Evolutionary conservation across 2,329 filamentous ascomycete species (phyloP).

Genomic region (Ambrosiella xylebori): DNA sequence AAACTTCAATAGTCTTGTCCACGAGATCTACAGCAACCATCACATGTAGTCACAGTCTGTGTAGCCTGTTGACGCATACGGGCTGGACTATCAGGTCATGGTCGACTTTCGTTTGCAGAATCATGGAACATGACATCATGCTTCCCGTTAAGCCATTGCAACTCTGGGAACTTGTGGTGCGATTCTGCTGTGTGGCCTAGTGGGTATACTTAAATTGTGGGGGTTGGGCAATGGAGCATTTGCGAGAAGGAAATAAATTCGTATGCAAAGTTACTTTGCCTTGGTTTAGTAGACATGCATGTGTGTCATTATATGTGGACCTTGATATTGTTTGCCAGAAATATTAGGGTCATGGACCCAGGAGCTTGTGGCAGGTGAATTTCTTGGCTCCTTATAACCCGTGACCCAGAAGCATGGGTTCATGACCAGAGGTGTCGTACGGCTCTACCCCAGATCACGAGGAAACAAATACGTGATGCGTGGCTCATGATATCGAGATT

Average conservation of each 20-base stretch:
- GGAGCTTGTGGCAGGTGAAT: not conserved
- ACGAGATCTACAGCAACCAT: too few relatives aligned
- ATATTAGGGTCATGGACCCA: not conserved
- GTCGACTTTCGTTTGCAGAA: not conserved
- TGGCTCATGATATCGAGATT: too few relatives aligned
- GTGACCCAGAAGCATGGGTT: not conserved
- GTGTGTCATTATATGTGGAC: not conserved
- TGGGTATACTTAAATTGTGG: too few relatives aligned
- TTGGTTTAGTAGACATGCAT: not conserved
- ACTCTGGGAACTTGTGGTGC: not conserved
- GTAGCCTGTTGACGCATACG: too few relatives aligned
- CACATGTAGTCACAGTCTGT: too few relatives aligned
- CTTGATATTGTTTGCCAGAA: not conserved
- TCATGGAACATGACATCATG: not conserved
- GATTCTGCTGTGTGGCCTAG: not conserved
- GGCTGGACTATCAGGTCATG: too few relatives aligned
- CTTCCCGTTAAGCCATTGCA: not conserved
- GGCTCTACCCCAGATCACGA: not conserved
- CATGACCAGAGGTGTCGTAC: not conserved
- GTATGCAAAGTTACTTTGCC: too few relatives aligned
- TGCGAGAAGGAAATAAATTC: too few relatives aligned
- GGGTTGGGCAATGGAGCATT: too few relatives aligned
- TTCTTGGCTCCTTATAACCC: not conserved
- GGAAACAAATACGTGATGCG: too few relatives aligned
- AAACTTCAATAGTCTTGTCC: too few relatives aligned